Evolutionary conservation across 768 basidiomycete species (phyloP).

Genomic region (Suillus clintonianus): DNA sequence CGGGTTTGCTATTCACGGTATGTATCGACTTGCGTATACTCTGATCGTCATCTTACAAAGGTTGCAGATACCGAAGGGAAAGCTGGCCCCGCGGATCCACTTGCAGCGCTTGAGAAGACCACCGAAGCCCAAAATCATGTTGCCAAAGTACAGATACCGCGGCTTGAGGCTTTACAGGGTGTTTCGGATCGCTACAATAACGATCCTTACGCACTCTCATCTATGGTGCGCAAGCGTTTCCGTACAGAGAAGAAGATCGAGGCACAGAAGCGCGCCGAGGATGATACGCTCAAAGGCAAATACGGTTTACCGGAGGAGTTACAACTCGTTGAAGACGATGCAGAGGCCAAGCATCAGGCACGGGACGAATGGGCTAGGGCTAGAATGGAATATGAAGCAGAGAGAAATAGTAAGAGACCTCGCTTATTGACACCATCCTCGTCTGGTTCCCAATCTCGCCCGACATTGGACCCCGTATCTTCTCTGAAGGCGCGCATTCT

Average conservation of each 20-base stretch:
- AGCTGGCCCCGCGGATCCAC: conserved; percentile 71
- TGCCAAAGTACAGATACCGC: conserved; percentile 74
- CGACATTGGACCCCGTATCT: conserved; percentile 31
- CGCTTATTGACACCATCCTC: conserved; percentile 36
- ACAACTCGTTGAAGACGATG: conserved; percentile 64
- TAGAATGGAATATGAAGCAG: conserved; percentile 45
- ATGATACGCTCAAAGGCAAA: conserved; percentile 68
- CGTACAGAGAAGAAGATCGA: conserved; percentile 85
- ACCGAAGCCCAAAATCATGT: conserved; percentile 72
- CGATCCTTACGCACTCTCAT: conserved; percentile 86
- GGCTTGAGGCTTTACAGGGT: conserved; percentile 77
- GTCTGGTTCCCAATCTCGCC: conserved; percentile 20
- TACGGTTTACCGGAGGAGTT: conserved; percentile 79
- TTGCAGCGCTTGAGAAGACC: conserved; percentile 88
- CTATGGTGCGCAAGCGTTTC: conserved; percentile 76
- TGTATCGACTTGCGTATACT: conserved; percentile 12
- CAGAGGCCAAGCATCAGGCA: conserved; percentile 59
- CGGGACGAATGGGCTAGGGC: conserved; percentile 62
- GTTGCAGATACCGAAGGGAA: conserved; percentile 67
- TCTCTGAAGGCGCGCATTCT: conserved; percentile 58
- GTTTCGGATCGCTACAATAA: conserved; percentile 77
- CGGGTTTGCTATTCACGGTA: conserved; percentile 87
- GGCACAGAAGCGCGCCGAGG: conserved; percentile 62
- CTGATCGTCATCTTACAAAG: conserved; percentile 3
- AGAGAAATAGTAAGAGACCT: conserved; percentile 51